phyloP scores from a whole-genome alignment of 768 basidiomycete species.

The Leucogyrophana mollusca region DNA sequence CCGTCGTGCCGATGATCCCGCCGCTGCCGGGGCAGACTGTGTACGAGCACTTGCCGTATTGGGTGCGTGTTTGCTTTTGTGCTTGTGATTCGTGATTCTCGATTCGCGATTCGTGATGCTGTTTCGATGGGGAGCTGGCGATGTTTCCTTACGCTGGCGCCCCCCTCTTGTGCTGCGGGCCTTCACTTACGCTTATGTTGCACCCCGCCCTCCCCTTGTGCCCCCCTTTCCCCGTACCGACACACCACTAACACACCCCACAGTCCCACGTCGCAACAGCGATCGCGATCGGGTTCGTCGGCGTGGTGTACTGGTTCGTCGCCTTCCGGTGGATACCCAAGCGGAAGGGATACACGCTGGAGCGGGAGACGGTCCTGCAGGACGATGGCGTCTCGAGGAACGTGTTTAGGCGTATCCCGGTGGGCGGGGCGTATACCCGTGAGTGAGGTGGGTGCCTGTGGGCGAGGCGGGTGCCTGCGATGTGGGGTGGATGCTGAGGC shows the following conservation, averaged over 20 bases:
- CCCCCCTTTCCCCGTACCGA: no score
- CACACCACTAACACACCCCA: neutral
- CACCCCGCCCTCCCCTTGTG: no score
- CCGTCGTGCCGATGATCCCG: slow-evolving; percentile 62
- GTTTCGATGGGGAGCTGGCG: no score
- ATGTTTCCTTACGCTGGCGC: no score
- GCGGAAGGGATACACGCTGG: slow-evolving; percentile 46
- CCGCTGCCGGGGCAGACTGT: slow-evolving; percentile 49
- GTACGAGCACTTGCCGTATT: slow-evolving; percentile 66
- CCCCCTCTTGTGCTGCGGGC: no score
- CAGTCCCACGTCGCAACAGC: slow-evolving; percentile 53
- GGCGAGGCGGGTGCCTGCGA: no score
- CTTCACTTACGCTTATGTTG: no score
- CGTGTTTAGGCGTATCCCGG: slow-evolving; percentile 43
- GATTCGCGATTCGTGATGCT: no score
- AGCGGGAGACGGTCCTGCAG: slow-evolving; percentile 45
- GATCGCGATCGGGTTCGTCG: slow-evolving; percentile 45
- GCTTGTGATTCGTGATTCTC: neutral
- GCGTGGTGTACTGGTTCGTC: slow-evolving; percentile 56
- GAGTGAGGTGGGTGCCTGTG: no score
- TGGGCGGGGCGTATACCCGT: neutral
- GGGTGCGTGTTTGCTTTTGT: no score
- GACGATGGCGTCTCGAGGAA: slow-evolving; percentile 60
- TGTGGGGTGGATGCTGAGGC: no score
- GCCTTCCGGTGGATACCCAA: slow-evolving; percentile 50